phyloP scores from a whole-genome alignment of 2,329 filamentous ascomycete species.

The Penicillium hesseltinei region DNA sequence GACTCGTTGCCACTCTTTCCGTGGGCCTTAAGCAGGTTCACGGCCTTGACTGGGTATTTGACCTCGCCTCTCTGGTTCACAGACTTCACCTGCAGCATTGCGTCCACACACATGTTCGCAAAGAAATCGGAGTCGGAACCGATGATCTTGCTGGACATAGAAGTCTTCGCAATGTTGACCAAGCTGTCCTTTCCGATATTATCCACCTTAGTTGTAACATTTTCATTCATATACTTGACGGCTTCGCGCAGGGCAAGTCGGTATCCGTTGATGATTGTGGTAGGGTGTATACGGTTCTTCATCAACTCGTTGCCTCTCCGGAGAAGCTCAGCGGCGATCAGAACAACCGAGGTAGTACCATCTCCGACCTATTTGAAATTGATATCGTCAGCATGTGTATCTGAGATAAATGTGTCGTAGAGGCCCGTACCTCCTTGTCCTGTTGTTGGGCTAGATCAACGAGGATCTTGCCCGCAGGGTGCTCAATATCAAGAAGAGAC shows the following conservation, averaged over 20 bases:
- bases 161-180: conserved; percentile 94
- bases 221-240: conserved; percentile 98
- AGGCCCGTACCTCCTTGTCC: conserved; percentile 72
- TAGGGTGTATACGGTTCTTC: conserved; percentile 99
- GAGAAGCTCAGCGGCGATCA: conserved; percentile 94
- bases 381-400: not conserved
- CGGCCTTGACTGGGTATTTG: conserved; percentile 98
- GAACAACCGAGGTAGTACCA: conserved; percentile 94
- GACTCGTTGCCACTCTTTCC: conserved; percentile 90
- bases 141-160: conserved; percentile 99
- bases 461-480: conserved; percentile 96
- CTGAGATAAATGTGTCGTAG: not conserved
- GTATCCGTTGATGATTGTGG: conserved; percentile 98
- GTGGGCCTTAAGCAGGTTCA: conserved; percentile 98
- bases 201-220: conserved; percentile 94
- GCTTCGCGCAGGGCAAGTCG: conserved; percentile 91
- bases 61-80: conserved; percentile 85
- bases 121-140: conserved; percentile 96
- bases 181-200: conserved; percentile 85
- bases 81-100: conserved; percentile 90
- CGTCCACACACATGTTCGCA: conserved; percentile 93
- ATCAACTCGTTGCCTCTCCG: conserved; percentile 94
- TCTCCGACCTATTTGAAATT: conserved; percentile 67
- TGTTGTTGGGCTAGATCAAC: conserved; percentile 98
- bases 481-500: conserved; percentile 90